Evolutionary conservation across 306 rosid genomes (phyloP).

Genomic region (Gleditsia sinensis): DNA sequence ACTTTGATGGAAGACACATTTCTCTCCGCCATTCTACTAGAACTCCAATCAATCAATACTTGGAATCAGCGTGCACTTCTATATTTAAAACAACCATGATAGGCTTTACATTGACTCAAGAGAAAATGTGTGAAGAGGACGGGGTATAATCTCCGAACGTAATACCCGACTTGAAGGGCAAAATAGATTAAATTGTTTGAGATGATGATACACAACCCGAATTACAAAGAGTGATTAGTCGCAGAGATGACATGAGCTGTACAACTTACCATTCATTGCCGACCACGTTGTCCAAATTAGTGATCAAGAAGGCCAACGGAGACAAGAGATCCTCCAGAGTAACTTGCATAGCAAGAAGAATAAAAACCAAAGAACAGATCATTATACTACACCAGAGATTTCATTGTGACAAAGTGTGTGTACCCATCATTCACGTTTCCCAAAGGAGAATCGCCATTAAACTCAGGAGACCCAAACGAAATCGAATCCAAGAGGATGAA

Average conservation of each 20-base stretch:
- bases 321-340: not conserved
- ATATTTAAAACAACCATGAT: not conserved
- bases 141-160: not conserved
- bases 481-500: not conserved
- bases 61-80: conserved; percentile 10
- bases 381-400: conserved; percentile 4
- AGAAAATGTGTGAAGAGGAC: not conserved
- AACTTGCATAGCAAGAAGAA: not conserved
- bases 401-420: not conserved
- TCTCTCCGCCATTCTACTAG: conserved; percentile 55
- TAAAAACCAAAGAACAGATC: conserved; percentile 26
- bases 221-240: not conserved
- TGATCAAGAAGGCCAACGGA: not conserved
- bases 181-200: not conserved
- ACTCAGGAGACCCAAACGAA: conserved; percentile 27
- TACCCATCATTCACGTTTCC: not conserved
- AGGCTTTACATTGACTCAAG: not conserved
- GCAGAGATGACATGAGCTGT: not conserved
- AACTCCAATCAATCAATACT: conserved; percentile 11
- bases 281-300: not conserved
- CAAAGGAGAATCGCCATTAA: not conserved
- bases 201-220: not conserved
- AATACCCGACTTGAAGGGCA: not conserved
- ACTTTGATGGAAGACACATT: conserved; percentile 39
- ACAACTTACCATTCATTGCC: not conserved